Base-by-base conservation (phyloP, 2,329 filamentous ascomycete genomes). In the Penicillium crustosum region DNA sequence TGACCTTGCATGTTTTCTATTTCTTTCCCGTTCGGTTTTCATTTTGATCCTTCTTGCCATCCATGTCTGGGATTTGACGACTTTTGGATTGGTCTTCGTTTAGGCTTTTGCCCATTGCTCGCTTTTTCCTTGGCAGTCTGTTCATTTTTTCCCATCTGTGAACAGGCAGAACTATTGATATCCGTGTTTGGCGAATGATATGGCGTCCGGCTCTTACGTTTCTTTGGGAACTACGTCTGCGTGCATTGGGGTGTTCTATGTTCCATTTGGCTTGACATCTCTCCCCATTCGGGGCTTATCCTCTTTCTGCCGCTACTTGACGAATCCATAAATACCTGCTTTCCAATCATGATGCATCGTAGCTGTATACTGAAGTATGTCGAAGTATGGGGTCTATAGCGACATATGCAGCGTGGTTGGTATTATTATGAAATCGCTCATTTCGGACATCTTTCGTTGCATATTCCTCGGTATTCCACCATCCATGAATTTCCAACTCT, bases 141-240 rank as follows among this genome's bases (percentile, higher is more conserved):
- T 61, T 60, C 45, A 17, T 57, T 43, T 57, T 57, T 41, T 4
- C 7, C 12, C 9, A 31, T 35, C 33, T 17, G 13, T 36, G 47
- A 48, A 58, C 55, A 53, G 57, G 53, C 63, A 58, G 25, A 61
- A 57, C 60, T 62, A 61, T 69, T 73, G 70, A 73, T 73, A 73
- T 73, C 71, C 71, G 68, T 68, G 63, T 70, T 59, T 63, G 69
- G 70, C 69, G 67, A 71, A 62, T 67, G 67, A 63, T 61, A 64
- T 64, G 70, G 70, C 69, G 70, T 70, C 63, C 57, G 68, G 67
- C 45, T 69, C 65, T 59, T 62, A 67, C 42, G 58, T 65, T 68
- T 59, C 42, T 43, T 54, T 59, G 62, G 61, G 58, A 61, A 62
- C 58, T 64, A 56, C 57, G 61, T 66, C 55, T 58, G 58, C 57